A percentile compares a stretch with the other conserved stretches of the same genome.
Evolutionary conservation across 2,329 filamentous ascomycete genomes (phyloP).

Genomic region (Davidsoniella australis): DNA sequence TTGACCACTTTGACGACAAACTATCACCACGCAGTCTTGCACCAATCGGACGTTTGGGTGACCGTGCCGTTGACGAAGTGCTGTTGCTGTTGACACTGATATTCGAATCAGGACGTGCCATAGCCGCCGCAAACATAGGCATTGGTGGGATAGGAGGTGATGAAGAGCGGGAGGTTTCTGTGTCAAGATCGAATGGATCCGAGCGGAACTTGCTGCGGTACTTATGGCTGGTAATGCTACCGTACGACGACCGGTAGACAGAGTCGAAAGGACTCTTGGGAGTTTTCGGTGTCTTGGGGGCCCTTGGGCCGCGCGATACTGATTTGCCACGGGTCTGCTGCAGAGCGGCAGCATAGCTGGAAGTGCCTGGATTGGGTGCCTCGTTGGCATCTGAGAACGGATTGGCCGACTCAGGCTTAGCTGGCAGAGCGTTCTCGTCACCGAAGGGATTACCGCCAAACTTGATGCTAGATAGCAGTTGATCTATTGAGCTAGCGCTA

Average conservation of each 20-base stretch:
- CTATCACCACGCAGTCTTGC: constrained; percentile 24
- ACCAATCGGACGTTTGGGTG: constrained; percentile 16
- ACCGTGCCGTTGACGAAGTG: constrained; percentile 26
- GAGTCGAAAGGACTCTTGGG: constrained; percentile 22
- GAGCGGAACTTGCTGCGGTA: constrained; percentile 41
- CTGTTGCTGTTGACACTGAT: constrained; percentile 17
- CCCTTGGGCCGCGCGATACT: constrained; percentile 14
- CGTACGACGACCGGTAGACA: constrained; percentile 25
- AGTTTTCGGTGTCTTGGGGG: constrained; percentile 16
- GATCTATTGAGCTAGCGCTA: constrained; percentile 21
- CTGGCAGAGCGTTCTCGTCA: constrained; percentile 27
- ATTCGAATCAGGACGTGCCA: constrained; percentile 12
- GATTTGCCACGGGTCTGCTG: constrained; percentile 33
- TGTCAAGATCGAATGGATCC: constrained; percentile 48
- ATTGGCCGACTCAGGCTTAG: constrained; percentile 21
- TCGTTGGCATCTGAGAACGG: constrained; percentile 35
- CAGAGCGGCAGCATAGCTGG: constrained; percentile 30
- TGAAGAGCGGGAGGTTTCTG: constrained; percentile 13
- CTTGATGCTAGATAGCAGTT: constrained; percentile 25
- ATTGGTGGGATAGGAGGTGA: constrained; percentile 14
- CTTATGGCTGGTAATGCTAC: constrained; percentile 26
- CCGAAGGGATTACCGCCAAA: constrained; percentile 30
- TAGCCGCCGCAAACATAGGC: constrained; percentile 14
- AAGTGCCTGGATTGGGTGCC: constrained; percentile 21
- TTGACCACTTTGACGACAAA: constrained; percentile 27